phyloP scores from a whole-genome alignment of 164 flowering plant species.

The Liquidambar formosana region DNA sequence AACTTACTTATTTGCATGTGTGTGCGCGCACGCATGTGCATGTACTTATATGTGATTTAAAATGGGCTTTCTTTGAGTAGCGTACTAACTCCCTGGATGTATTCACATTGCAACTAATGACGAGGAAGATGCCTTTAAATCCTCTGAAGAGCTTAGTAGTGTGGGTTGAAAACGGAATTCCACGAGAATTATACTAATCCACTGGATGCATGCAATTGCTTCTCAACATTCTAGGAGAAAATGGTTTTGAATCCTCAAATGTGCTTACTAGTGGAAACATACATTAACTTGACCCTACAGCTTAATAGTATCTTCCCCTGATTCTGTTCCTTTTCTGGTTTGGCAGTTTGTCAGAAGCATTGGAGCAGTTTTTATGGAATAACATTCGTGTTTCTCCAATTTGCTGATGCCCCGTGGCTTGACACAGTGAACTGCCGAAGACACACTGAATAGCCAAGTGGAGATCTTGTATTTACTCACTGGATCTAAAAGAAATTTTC shows the following conservation, averaged over 20 bases:
- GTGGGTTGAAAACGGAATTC: no score
- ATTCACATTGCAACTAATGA: no score
- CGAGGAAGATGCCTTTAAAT: no score
- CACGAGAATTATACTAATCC: no score
- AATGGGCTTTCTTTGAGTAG: no score
- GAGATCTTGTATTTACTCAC: neutral
- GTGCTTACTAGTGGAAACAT: no score
- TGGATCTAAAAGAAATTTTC: neutral
- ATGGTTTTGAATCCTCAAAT: neutral
- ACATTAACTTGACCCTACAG: neutral
- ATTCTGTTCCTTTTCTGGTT: neutral
- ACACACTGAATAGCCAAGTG: neutral
- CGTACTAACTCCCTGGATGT: no score
- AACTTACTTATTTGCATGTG: no score
- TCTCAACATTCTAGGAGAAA: neutral
- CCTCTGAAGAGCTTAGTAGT: no score
- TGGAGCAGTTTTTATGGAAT: conserved; percentile 1
- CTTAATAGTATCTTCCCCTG: neutral
- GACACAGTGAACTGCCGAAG: neutral
- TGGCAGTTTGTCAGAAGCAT: neutral
- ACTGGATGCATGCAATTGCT: neutral
- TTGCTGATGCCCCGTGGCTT: neutral
- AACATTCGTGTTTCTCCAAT: neutral
- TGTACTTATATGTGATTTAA: no score
- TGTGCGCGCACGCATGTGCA: no score